Percentiles rank a stretch among this genome's conserved stretches.
Conservation (phyloP, 73 alveolate genomes). For the Tetrahymena elliotti region DNA sequence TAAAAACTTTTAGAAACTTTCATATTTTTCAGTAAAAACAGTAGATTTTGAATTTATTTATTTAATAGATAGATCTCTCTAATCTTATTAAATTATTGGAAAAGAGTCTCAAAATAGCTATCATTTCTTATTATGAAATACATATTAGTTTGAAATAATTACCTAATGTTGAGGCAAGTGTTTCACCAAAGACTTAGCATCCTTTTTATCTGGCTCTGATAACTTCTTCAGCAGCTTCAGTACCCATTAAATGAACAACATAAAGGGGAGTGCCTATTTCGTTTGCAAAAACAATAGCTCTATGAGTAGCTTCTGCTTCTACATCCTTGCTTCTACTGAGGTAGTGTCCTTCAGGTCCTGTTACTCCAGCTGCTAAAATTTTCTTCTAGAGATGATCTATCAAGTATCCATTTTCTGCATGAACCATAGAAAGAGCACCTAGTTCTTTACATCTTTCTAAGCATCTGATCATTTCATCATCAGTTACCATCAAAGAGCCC, state of each 20-base stretch:
- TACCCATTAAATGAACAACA: conserved; percentile 53
- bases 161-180: conserved; percentile 43
- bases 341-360: conserved; percentile 60
- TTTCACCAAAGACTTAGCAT: conserved; percentile 45
- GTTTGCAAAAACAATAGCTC: conserved; percentile 43
- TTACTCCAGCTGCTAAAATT: conserved; percentile 22
- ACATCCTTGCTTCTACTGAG: conserved; percentile 27
- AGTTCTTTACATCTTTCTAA: conserved; percentile 43
- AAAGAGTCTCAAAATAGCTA: too few relatives aligned
- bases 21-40: too few relatives aligned
- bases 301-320: conserved; percentile 54
- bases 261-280: conserved; percentile 48
- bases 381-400: conserved; percentile 17
- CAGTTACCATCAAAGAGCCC: conserved; percentile 42
- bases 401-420: conserved; percentile 57
- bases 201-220: conserved; percentile 52
- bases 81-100: not conserved
- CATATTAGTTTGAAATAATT: not conserved
- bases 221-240: conserved; percentile 45
- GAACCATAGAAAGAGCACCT: conserved; percentile 54
- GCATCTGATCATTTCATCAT: conserved; percentile 41
- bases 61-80: not conserved
- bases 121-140: not conserved
- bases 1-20: too few relatives aligned
- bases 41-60: not conserved